phyloP scores from a whole-genome alignment of 2,329 filamentous ascomycete species.

The Juglanconis oblonga region DNA sequence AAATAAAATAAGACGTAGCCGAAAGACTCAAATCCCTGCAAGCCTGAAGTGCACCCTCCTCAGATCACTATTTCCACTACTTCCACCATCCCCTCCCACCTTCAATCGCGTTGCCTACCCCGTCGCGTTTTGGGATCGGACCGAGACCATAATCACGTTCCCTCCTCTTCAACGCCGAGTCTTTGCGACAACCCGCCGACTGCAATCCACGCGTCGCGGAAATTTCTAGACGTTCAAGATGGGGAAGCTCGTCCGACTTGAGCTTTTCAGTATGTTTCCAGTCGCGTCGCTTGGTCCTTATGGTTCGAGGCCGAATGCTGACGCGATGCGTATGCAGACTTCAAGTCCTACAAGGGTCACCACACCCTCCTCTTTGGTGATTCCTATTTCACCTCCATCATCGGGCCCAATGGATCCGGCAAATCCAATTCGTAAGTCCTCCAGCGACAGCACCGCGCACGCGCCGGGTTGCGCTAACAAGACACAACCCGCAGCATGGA shows the following conservation, averaged over 20 bases:
- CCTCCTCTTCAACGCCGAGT: neutral
- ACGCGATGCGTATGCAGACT: slow-evolving; percentile 58
- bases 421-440: slow-evolving; percentile 89
- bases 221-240: slow-evolving; percentile 52
- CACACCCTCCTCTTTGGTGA: slow-evolving; percentile 93
- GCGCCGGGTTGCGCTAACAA: slow-evolving; percentile 21
- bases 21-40: neutral
- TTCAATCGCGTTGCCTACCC: neutral
- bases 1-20: neutral
- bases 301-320: slow-evolving; percentile 7
- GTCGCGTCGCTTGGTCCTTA: neutral
- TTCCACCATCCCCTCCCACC: neutral
- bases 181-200: neutral
- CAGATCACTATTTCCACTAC: neutral
- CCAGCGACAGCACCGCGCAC: neutral
- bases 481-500: slow-evolving; percentile 69
- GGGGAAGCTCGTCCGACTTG: slow-evolving; percentile 93
- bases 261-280: slow-evolving; percentile 75
- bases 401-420: slow-evolving; percentile 98
- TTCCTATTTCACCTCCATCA: slow-evolving; percentile 98
- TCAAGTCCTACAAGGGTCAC: slow-evolving; percentile 99
- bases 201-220: slow-evolving; percentile 12
- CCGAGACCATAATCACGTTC: neutral
- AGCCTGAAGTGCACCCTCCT: neutral
- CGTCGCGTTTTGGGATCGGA: neutral